phyloP scores from a whole-genome alignment of 352 stramenopile species.

The Phytopythium helicoides region DNA sequence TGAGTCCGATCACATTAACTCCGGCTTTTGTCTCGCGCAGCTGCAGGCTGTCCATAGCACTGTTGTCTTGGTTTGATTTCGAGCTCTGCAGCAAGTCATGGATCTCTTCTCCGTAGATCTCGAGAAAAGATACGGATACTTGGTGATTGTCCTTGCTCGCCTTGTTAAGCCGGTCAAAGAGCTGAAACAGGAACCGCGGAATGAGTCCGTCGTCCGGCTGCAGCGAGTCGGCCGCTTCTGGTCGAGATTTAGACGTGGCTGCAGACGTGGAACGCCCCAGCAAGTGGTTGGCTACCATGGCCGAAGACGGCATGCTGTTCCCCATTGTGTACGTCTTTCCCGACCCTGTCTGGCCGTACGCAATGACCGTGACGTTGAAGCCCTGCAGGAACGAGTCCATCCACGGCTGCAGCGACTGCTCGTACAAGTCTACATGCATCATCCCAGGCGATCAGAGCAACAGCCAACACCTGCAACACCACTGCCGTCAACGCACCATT shows the following conservation, averaged over 20 bases:
- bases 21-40: conserved; percentile 67
- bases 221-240: conserved; percentile 17
- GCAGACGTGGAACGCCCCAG: conserved; percentile 17
- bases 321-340: conserved; percentile 88
- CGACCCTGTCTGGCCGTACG: conserved; percentile 83
- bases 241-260: conserved; percentile 7
- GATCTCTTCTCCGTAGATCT: conserved; percentile 98
- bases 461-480: background rate
- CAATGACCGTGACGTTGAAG: conserved; percentile 89
- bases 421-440: conserved; percentile 49
- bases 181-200: conserved; percentile 78
- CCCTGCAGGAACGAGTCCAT: conserved; percentile 84
- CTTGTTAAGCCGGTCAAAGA: conserved; percentile 51
- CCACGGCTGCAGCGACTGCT: conserved; percentile 68
- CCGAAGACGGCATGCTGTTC: conserved; percentile 52
- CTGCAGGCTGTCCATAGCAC: conserved; percentile 51
- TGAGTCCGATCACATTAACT: conserved; percentile 79
- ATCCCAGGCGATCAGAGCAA: background rate
- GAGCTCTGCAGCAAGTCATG: conserved; percentile 89
- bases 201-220: conserved; percentile 75
- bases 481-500: conserved; percentile 19
- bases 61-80: conserved; percentile 20
- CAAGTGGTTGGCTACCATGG: conserved; percentile 31
- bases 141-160: conserved; percentile 36
- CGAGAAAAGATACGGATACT: conserved; percentile 89